Conservation (phyloP, 2,329 filamentous ascomycete genomes). For the Fusarium pseudonygamai region DNA sequence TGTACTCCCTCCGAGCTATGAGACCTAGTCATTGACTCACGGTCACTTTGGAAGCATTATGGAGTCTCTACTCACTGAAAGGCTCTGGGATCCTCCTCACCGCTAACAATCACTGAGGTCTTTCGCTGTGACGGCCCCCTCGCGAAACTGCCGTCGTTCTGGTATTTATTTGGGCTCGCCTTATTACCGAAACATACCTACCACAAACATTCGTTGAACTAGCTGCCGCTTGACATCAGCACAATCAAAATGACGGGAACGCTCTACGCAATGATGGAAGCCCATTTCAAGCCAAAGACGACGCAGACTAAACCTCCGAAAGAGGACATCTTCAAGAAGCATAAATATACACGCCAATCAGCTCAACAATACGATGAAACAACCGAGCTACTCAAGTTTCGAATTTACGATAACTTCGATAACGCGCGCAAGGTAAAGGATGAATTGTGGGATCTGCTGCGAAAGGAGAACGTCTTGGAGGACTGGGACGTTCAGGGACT, state of each 20-base stretch:
- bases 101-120: too few species aligned
- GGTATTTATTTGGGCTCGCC: too few species aligned
- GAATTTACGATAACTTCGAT: background rate
- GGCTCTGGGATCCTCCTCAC: too few species aligned
- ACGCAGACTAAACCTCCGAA: background rate
- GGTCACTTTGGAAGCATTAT: too few species aligned
- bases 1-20: too few species aligned
- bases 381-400: background rate
- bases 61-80: too few species aligned
- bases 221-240: too few species aligned
- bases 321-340: background rate
- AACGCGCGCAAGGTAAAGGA: background rate
- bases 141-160: too few species aligned
- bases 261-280: background rate
- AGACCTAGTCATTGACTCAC: too few species aligned
- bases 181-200: rapidly evolving
- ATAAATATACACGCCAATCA: rapidly evolving
- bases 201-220: rapidly evolving
- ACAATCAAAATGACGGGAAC: background rate
- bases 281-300: background rate
- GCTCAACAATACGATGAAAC: rapidly evolving
- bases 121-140: too few species aligned
- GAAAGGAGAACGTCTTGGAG: background rate
- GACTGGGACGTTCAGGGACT: background rate
- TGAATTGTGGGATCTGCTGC: background rate